These are phyloP conservation scores for Pezicula radicicola DNA, from an alignment of 2,329 filamentous ascomycete species.

Conservation along the genomic window DNA sequence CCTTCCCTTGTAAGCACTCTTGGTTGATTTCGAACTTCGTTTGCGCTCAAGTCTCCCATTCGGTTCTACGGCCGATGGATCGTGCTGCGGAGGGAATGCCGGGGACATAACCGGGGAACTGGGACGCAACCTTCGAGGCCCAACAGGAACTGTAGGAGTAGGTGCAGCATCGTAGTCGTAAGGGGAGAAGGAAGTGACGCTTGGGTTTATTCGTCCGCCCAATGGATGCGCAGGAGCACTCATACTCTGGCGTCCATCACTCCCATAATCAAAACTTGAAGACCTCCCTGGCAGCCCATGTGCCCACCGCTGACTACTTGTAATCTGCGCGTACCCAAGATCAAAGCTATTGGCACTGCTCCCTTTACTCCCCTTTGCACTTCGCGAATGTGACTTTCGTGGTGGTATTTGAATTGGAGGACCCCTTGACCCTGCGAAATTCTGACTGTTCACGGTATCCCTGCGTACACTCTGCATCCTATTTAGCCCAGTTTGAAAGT, in stretches of 20 bases:
- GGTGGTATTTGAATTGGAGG: constrained; percentile 33
- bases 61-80: constrained; percentile 13
- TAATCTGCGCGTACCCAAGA: constrained; percentile 54
- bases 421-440: constrained; percentile 29
- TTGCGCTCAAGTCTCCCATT: constrained; percentile 47
- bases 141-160: constrained; percentile 78
- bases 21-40: constrained; percentile 56
- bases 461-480: constrained; percentile 59
- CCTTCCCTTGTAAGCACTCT: constrained; percentile 29
- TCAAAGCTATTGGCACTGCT: constrained; percentile 68
- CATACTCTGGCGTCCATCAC: constrained; percentile 28
- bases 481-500: constrained; percentile 57
- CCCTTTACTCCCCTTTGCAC: constrained; percentile 67
- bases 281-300: constrained; percentile 51
- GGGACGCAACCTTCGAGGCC: constrained; percentile 59
- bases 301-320: constrained; percentile 57
- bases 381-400: constrained; percentile 48
- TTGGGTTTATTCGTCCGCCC: constrained; percentile 25
- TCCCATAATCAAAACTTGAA: constrained; percentile 72
- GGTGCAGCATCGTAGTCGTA: constrained; percentile 77
- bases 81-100: constrained; percentile 11
- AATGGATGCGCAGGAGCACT: constrained; percentile 25
- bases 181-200: constrained; percentile 12
- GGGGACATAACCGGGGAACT: constrained; percentile 31
- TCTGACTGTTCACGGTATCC: constrained; percentile 32